Conservation (phyloP, 2,329 filamentous ascomycete genomes). For the Arthroderma sp. region DNA sequence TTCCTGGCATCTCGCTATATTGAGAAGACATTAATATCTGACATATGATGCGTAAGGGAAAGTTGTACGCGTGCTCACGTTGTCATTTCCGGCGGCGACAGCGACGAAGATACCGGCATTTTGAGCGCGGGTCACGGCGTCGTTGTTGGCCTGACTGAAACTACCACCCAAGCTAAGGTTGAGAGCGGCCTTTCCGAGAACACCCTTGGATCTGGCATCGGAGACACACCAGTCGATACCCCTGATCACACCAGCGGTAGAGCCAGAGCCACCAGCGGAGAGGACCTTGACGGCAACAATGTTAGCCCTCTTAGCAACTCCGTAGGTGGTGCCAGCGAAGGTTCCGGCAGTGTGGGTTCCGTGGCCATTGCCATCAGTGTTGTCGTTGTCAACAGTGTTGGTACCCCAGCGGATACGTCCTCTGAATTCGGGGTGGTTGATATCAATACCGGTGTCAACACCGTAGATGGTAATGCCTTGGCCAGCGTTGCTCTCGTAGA, state of each 20-base stretch:
- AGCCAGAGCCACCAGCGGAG: constrained; percentile 35
- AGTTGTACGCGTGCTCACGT: constrained; percentile 13
- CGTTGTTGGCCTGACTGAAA: constrained; percentile 28
- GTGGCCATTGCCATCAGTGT: constrained; percentile 24
- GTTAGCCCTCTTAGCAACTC: constrained; percentile 29
- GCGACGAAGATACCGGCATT: constrained; percentile 30
- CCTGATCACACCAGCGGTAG: constrained; percentile 36
- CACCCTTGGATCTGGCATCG: constrained; percentile 22
- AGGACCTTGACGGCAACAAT: constrained; percentile 41
- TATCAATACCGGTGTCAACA: constrained; percentile 31
- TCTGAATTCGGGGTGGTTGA: constrained; percentile 25
- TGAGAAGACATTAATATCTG: neutral
- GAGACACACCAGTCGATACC: constrained; percentile 36
- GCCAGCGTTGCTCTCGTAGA: constrained; percentile 28
- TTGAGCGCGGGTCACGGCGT: constrained; percentile 28
- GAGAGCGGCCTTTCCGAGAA: constrained; percentile 23
- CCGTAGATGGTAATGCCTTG: constrained; percentile 28
- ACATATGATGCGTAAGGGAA: no score
- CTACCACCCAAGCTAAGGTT: constrained; percentile 29
- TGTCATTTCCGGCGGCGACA: constrained; percentile 34
- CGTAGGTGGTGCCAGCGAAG: constrained; percentile 26
- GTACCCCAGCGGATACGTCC: constrained; percentile 27
- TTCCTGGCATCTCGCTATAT: constrained; percentile 23
- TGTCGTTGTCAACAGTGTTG: constrained; percentile 20
- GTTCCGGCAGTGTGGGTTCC: constrained; percentile 33